Evolutionary conservation across 2,329 filamentous ascomycete genomes (phyloP).

Genomic region (Triangularia verruculosa): DNA sequence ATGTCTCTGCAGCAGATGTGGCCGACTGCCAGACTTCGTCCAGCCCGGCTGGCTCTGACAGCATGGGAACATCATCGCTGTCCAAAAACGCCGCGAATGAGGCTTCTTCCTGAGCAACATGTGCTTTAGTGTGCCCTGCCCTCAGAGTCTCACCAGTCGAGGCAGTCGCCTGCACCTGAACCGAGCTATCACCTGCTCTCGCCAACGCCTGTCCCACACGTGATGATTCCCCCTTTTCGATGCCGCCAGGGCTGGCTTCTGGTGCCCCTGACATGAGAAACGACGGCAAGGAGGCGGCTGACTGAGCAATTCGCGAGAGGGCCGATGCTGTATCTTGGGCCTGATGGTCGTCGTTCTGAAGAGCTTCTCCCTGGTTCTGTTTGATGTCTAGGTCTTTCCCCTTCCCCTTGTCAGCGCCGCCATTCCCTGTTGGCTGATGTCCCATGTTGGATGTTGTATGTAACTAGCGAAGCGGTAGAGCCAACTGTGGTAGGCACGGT

Average conservation of each 20-base stretch:
- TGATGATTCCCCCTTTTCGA: constrained; percentile 28
- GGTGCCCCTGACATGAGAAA: constrained; percentile 26
- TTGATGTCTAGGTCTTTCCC: constrained; percentile 16
- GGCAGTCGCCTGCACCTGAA: constrained; percentile 17
- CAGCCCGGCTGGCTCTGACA: constrained; percentile 21
- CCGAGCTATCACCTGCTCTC: constrained; percentile 26
- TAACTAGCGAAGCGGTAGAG: not conserved
- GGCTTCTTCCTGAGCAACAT: constrained; percentile 33
- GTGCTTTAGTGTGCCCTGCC: constrained; percentile 29
- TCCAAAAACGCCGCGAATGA: constrained; percentile 39
- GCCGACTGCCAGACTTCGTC: constrained; percentile 23
- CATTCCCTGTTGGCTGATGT: not conserved
- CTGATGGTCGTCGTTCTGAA: not conserved
- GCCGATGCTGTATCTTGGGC: not conserved
- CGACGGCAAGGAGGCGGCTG: constrained; percentile 28
- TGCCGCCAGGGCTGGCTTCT: constrained; percentile 12
- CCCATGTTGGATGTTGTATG: not conserved
- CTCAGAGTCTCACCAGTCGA: constrained; percentile 28
- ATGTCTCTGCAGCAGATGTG: not conserved
- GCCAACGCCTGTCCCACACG: constrained; percentile 16
- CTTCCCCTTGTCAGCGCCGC: constrained; percentile 5
- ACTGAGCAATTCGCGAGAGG: constrained; percentile 30
- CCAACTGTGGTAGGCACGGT: not conserved
- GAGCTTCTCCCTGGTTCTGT: not conserved
- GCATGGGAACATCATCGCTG: constrained; percentile 23